phyloP scores from a whole-genome alignment of 2,329 filamentous ascomycete genomes.

The Cercospora sp. region DNA sequence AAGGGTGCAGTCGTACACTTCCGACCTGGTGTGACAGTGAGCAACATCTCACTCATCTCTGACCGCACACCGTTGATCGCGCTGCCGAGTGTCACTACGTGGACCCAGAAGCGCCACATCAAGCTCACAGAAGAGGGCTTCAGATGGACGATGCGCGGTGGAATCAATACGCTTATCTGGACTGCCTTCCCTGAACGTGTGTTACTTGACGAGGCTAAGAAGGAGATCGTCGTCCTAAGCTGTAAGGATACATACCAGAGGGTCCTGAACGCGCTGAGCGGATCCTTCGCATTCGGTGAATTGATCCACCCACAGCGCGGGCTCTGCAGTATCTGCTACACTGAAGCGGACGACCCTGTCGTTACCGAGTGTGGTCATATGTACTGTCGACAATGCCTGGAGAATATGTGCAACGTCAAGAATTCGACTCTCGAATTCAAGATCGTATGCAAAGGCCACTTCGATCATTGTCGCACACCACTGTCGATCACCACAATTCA shows the following conservation, averaged over 20 bases:
- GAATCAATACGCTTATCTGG: background rate
- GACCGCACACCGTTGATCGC: background rate
- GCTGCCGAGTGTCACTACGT: background rate
- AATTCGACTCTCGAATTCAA: background rate
- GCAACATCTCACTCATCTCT: background rate
- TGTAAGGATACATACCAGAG: background rate
- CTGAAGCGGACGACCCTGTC: background rate
- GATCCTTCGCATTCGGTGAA: background rate
- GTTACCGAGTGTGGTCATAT: background rate
- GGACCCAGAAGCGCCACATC: background rate
- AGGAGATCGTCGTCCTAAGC: background rate
- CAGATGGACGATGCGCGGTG: background rate
- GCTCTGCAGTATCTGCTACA: background rate
- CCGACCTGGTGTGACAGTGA: background rate
- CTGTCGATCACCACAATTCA: background rate
- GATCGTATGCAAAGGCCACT: background rate
- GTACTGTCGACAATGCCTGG: conserved; percentile 5
- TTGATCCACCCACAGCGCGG: background rate
- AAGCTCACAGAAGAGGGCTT: background rate
- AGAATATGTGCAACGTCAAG: background rate
- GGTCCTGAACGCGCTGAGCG: background rate
- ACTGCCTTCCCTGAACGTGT: background rate
- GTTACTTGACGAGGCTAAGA: background rate
- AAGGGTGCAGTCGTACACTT: conserved; percentile 3
- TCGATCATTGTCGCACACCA: background rate